Percentiles rank a stretch among this genome's conserved stretches.
These are phyloP conservation scores for Colletotrichum graminicola DNA, from an alignment of 2,329 filamentous ascomycete species.

Conservation along the genomic window DNA sequence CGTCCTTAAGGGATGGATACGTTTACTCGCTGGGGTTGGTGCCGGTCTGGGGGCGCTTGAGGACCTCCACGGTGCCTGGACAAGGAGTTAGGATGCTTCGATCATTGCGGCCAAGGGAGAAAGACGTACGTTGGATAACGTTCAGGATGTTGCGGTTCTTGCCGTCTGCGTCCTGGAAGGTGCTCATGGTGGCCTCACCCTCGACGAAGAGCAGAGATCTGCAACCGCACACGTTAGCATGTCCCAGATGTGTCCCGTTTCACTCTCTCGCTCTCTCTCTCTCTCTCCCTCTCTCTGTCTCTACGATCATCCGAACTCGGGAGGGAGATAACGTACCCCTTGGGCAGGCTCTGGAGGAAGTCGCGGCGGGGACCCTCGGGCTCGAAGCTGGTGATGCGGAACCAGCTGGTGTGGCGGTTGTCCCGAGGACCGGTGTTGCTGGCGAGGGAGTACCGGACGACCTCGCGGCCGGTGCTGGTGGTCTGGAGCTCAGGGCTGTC, in stretches of 20 bases:
- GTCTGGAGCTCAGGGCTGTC: slow-evolving; percentile 80
- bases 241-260: not conserved
- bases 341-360: slow-evolving; percentile 78
- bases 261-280: not conserved
- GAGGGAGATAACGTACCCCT: slow-evolving; percentile 75
- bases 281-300: not conserved
- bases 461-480: slow-evolving; percentile 77
- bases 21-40: slow-evolving; percentile 41
- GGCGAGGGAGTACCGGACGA: slow-evolving; percentile 83
- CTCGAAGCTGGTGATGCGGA: slow-evolving; percentile 80
- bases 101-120: not conserved
- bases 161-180: slow-evolving; percentile 78
- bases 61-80: slow-evolving; percentile 60
- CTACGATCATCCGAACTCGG: not conserved
- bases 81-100: slow-evolving; percentile 40
- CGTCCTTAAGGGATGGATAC: not conserved
- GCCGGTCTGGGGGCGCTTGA: slow-evolving; percentile 55
- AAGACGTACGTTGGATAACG: slow-evolving; percentile 81
- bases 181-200: slow-evolving; percentile 79
- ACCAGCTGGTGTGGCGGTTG: slow-evolving; percentile 86
- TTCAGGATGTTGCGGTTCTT: slow-evolving; percentile 73
- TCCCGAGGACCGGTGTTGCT: slow-evolving; percentile 75
- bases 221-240: slow-evolving; percentile 34
- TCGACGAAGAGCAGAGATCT: slow-evolving; percentile 87
- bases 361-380: slow-evolving; percentile 77